Evolutionary conservation across 176 grass and related monocot genomes (phyloP).

Genomic region (Musa schizocarpa): DNA sequence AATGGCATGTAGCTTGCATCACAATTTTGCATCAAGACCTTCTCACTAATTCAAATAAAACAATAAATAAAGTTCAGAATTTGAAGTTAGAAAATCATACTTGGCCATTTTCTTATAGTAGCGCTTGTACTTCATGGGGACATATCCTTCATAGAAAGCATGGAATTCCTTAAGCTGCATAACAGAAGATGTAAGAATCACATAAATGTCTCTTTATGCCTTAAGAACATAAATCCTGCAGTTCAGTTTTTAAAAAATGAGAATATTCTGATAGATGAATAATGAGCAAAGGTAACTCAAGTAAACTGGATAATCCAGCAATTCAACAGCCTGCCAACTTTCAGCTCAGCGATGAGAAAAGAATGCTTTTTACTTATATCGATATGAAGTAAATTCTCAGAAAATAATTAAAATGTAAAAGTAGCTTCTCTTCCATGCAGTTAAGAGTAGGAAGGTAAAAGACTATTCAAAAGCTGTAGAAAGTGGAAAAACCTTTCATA

Average conservation of each 20-base stretch:
- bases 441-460: no score
- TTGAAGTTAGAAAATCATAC: constrained; percentile 33
- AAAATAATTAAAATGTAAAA: neutral
- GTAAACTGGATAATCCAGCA: neutral
- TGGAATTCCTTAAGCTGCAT: constrained; percentile 78
- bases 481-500: neutral
- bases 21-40: neutral
- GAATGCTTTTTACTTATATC: no score
- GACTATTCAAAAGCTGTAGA: neutral
- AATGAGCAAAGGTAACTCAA: neutral
- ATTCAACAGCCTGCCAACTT: no score
- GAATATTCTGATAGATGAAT: neutral
- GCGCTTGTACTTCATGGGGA: constrained; percentile 95
- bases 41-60: neutral
- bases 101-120: constrained; percentile 98
- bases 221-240: neutral
- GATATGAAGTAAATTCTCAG: neutral
- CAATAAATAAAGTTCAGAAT: neutral
- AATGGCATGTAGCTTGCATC: no score
- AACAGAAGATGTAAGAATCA: constrained; percentile 25
- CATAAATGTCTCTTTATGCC: neutral
- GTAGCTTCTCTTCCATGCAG: neutral
- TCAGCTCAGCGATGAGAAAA: no score
- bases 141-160: constrained; percentile 77
- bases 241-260: neutral